Conservation (phyloP, 2,329 filamentous ascomycete genomes). For the Penicillium sp. region DNA sequence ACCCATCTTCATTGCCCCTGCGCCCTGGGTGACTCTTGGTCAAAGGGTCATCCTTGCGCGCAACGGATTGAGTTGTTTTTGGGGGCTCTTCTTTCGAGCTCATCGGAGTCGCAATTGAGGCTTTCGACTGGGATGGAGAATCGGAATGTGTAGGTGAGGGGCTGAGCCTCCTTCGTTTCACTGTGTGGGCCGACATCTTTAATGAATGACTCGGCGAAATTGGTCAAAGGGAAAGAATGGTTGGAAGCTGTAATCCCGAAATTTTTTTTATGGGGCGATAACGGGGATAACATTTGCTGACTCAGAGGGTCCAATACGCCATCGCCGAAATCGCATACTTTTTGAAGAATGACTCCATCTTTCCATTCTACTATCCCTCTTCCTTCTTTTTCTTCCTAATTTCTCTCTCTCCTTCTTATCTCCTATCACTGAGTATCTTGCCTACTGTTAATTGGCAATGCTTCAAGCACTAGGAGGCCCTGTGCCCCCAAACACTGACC, state of each 20-base stretch:
- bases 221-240: neutral
- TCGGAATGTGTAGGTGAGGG: conserved; percentile 27
- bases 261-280: conserved; percentile 23
- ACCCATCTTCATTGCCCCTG: conserved; percentile 26
- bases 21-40: conserved; percentile 20
- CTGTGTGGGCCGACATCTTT: conserved; percentile 35
- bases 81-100: conserved; percentile 35
- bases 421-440: neutral
- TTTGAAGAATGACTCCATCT: conserved; percentile 10
- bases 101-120: conserved; percentile 8
- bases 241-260: neutral
- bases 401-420: conserved; percentile 7
- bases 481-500: conserved; percentile 75
- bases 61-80: conserved; percentile 17
- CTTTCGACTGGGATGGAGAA: conserved; percentile 10
- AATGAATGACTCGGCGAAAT: neutral
- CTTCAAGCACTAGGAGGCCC: conserved; percentile 61
- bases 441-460: conserved; percentile 28
- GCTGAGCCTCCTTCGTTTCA: conserved; percentile 52
- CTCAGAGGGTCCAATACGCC: neutral
- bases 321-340: conserved; percentile 24
- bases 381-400: neutral
- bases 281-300: conserved; percentile 4
- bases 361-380: neutral
- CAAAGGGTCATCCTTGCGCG: conserved; percentile 18